These are phyloP conservation scores for Xerophyta viscosa DNA, from an alignment of 106 monocot species.

Conservation along the genomic window DNA sequence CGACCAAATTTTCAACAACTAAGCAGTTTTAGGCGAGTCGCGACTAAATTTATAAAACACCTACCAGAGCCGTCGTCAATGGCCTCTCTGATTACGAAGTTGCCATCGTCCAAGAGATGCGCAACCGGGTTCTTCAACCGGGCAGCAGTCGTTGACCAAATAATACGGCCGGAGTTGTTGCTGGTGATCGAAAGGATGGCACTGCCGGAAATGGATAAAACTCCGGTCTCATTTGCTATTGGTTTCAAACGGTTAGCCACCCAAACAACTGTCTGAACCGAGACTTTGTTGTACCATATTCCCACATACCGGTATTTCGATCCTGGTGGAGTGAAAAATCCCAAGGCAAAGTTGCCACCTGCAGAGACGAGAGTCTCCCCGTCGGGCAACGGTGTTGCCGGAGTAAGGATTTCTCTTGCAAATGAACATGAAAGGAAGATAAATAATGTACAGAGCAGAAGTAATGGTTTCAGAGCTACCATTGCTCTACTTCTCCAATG, in stretches of 20 bases:
- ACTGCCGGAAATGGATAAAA: constrained; percentile 8
- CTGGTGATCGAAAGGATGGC: constrained; percentile 12
- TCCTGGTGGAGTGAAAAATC: constrained; percentile 18
- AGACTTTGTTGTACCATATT: constrained; percentile 29
- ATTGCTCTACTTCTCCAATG: no score
- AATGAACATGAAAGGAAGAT: no score
- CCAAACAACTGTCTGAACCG: constrained; percentile 25
- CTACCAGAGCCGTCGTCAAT: neutral
- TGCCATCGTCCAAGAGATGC: constrained; percentile 6
- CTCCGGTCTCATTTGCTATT: constrained; percentile 1
- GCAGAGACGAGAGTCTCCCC: constrained; percentile 16
- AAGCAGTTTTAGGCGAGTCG: no score
- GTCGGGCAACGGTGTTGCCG: neutral
- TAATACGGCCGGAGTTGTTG: neutral
- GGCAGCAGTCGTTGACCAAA: neutral
- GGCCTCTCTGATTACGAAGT: constrained; percentile 2
- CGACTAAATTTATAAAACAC: no score
- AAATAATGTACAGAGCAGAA: no score
- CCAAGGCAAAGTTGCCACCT: constrained; percentile 11
- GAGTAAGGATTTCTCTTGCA: no score
- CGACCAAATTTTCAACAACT: no score
- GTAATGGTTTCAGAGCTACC: no score
- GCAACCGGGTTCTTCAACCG: neutral
- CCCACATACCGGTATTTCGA: constrained; percentile 20
- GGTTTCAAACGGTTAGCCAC: constrained; percentile 35